phyloP scores from a whole-genome alignment of 2,329 filamentous ascomycete genomes.

The Conoideocrella luteorostrata region DNA sequence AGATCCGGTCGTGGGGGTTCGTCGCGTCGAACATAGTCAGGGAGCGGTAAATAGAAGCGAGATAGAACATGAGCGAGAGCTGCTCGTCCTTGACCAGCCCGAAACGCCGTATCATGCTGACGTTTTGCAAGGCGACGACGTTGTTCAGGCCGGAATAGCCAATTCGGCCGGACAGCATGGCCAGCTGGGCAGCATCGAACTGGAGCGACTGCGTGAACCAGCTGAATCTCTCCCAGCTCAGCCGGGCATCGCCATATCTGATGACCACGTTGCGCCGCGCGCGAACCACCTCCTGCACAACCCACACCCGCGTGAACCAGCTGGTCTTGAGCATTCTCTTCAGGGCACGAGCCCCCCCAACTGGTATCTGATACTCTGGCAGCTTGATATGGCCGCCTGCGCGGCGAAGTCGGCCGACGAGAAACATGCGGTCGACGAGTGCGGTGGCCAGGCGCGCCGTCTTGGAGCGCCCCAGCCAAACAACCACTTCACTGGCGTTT shows the following conservation, averaged over 20 bases:
- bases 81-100: neutral
- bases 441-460: constrained; percentile 1
- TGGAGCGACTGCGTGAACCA: neutral
- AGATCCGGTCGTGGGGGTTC: constrained; percentile 2
- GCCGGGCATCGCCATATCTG: neutral
- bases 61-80: neutral
- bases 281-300: constrained; percentile 5
- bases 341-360: neutral
- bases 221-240: neutral
- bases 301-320: constrained; percentile 5
- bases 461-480: constrained; percentile 8
- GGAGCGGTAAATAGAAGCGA: neutral
- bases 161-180: neutral
- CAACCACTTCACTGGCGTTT: constrained; percentile 1
- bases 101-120: neutral
- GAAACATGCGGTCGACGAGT: constrained; percentile 3
- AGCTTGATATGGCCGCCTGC: neutral
- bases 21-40: neutral
- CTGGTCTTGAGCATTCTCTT: neutral
- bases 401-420: neutral
- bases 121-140: neutral
- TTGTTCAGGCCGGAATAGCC: neutral
- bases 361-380: neutral
- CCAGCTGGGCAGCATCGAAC: neutral
- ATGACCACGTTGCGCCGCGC: constrained; percentile 1